phyloP scores from a whole-genome alignment of 805 yeast species.

The Candida ulmi region DNA sequence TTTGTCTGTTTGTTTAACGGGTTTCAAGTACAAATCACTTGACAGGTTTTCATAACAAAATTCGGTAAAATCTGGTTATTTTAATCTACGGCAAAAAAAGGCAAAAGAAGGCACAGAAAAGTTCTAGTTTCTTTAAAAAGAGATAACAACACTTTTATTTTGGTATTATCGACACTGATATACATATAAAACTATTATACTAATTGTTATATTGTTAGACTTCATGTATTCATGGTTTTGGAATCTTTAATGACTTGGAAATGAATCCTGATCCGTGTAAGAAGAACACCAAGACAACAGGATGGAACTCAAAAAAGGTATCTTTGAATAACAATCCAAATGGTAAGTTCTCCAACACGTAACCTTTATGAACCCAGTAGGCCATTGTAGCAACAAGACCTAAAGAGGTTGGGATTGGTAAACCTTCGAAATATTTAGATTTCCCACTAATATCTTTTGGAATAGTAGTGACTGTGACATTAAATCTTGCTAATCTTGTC shows the following conservation, averaged over 20 bases:
- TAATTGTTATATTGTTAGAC: no score
- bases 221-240: slow-evolving; percentile 73
- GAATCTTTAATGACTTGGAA: slow-evolving; percentile 84
- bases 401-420: slow-evolving; percentile 90
- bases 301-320: slow-evolving; percentile 68
- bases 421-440: slow-evolving; percentile 89
- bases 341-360: slow-evolving; percentile 52
- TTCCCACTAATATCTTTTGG: slow-evolving; percentile 89
- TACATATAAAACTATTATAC: no score
- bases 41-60: no score
- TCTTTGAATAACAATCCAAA: slow-evolving; percentile 56
- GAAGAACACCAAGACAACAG: slow-evolving; percentile 55
- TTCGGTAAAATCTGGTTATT: no score
- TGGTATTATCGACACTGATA: no score
- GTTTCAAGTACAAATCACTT: no score
- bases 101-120: no score
- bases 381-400: slow-evolving; percentile 72
- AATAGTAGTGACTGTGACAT: slow-evolving; percentile 86
- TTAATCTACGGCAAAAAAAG: no score
- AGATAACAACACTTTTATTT: no score
- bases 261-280: slow-evolving; percentile 88
- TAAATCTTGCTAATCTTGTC: slow-evolving; percentile 90
- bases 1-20: no score
- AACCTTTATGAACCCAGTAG: slow-evolving; percentile 47
- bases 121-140: no score